Conservation (phyloP, 2,329 filamentous ascomycete species). For the Cryphonectria radicalis region DNA sequence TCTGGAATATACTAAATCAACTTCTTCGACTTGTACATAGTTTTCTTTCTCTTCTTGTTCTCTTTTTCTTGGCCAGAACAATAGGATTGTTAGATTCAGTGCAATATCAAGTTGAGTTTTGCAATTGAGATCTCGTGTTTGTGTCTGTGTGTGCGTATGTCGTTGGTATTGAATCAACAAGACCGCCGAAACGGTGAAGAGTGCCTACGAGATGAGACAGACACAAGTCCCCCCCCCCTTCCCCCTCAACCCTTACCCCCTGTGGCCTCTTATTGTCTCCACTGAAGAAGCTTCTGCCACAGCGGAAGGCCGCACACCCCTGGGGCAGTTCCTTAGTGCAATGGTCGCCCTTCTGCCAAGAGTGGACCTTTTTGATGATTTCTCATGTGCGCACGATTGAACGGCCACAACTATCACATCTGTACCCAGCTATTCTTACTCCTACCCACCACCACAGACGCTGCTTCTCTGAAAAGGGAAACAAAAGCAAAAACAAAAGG, state of each 20-base stretch:
- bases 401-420: background rate
- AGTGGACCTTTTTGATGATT: background rate
- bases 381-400: background rate
- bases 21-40: background rate
- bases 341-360: background rate
- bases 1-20: background rate
- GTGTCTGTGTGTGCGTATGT: background rate
- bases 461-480: background rate
- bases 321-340: background rate
- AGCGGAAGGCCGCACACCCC: background rate
- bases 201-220: no score
- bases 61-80: background rate
- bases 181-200: background rate
- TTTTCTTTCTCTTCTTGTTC: no score
- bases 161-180: background rate
- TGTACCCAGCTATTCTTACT: background rate
- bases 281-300: slow-evolving; percentile 24
- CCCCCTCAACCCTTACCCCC: no score
- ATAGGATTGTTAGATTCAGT: background rate
- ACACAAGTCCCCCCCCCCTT: background rate
- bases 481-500: background rate
- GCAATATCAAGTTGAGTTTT: background rate
- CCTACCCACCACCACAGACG: background rate
- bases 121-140: background rate
- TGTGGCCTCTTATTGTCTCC: background rate